These are phyloP conservation scores for Daldinia decipiens DNA, from an alignment of 495 filamentous ascomycete species.

Conservation along the genomic window DNA sequence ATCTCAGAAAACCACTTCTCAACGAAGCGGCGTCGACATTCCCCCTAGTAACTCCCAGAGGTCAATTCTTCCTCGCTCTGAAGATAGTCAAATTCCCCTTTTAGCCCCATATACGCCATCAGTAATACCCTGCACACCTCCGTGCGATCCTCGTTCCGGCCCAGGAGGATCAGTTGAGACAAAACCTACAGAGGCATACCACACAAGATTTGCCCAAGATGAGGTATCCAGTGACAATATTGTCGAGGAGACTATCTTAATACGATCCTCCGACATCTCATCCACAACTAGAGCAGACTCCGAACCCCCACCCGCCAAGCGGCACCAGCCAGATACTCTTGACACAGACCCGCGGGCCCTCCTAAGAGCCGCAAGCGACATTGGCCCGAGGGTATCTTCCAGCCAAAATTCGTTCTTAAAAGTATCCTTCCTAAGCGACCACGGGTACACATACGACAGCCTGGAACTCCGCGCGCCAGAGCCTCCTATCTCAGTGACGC, in stretches of 20 bases:
- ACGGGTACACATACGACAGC: slow-evolving; percentile 45
- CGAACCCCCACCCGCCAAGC: slow-evolving; percentile 50
- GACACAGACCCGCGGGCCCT: slow-evolving; percentile 9
- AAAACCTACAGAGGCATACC: neutral
- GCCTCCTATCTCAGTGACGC: slow-evolving; percentile 37
- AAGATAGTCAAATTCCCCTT: slow-evolving; percentile 8
- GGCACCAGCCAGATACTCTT: slow-evolving; percentile 28
- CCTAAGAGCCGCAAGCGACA: slow-evolving; percentile 51
- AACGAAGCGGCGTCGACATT: slow-evolving; percentile 9
- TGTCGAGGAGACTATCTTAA: slow-evolving; percentile 40
- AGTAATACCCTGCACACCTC: slow-evolving; percentile 41
- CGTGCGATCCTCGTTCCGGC: neutral
- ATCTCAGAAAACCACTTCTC: slow-evolving; percentile 27
- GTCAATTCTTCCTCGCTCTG: neutral
- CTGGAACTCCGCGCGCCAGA: slow-evolving; percentile 53
- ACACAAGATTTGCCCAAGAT: neutral
- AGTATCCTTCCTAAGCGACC: slow-evolving; percentile 33
- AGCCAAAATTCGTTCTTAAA: slow-evolving; percentile 21
- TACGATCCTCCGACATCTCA: slow-evolving; percentile 41
- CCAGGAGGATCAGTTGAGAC: neutral
- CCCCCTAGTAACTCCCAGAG: slow-evolving; percentile 6
- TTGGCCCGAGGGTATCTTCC: slow-evolving; percentile 42
- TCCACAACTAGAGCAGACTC: slow-evolving; percentile 48
- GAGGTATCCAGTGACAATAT: slow-evolving; percentile 36
- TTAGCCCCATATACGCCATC: slow-evolving; percentile 29